Conservation (phyloP, 164 flowering plant genomes). For the Stephania japonica region DNA sequence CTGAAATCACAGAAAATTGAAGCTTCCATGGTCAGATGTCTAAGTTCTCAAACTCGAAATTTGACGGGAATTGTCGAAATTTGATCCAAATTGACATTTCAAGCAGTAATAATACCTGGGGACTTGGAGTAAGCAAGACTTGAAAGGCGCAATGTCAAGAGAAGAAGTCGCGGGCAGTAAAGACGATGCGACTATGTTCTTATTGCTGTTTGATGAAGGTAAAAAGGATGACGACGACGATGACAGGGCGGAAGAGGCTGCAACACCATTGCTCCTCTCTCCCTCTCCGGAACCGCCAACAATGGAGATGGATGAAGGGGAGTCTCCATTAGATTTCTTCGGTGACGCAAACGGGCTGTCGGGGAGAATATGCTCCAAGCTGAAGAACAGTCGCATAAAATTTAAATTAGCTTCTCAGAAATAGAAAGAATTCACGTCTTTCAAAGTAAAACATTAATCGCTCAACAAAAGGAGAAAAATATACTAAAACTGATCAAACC, state of each 20-base stretch:
- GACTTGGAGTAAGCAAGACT: slow-evolving; percentile 70
- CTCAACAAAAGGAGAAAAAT: neutral
- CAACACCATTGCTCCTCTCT: slow-evolving; percentile 12
- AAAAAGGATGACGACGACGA: neutral
- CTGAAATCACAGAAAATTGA: slow-evolving; percentile 24
- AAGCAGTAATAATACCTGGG: slow-evolving; percentile 43
- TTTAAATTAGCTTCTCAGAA: neutral
- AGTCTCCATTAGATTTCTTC: slow-evolving; percentile 19
- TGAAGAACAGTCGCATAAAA: slow-evolving; percentile 16
- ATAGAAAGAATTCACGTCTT: neutral
- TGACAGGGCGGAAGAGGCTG: slow-evolving; percentile 12
- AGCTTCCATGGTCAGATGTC: neutral
- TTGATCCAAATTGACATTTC: neutral
- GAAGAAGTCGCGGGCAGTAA: slow-evolving; percentile 44
- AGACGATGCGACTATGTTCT: slow-evolving; percentile 25
- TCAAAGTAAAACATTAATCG: neutral
- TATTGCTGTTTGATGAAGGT: slow-evolving; percentile 16
- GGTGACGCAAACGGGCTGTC: slow-evolving; percentile 77
- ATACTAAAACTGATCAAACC: neutral
- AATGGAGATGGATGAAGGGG: slow-evolving; percentile 29
- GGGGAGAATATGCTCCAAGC: slow-evolving; percentile 81
- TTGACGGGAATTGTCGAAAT: neutral
- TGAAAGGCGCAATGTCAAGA: slow-evolving; percentile 59
- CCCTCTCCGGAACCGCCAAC: slow-evolving; percentile 14
- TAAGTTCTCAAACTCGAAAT: neutral